These are phyloP conservation scores for Escovopsis weberi DNA, from an alignment of 2,329 filamentous ascomycete species.

Conservation along the genomic window DNA sequence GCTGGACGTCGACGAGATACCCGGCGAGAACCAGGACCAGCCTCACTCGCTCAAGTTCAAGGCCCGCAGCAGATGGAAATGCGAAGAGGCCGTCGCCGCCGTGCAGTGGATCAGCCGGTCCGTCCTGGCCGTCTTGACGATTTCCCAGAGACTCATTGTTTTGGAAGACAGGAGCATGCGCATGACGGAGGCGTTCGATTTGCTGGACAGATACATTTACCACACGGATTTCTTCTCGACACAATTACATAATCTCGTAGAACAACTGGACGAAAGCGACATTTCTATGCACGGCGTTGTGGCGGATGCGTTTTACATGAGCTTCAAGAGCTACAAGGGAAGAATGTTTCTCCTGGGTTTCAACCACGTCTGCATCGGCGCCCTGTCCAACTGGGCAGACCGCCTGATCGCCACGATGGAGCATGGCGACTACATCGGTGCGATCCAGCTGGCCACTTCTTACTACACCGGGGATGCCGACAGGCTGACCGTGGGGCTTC, in stretches of 20 bases:
- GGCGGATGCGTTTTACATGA: conserved; percentile 96
- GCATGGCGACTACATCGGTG: conserved; percentile 85
- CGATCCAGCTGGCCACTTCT: conserved; percentile 77
- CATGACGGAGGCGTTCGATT: conserved; percentile 87
- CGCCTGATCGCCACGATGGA: conserved; percentile 89
- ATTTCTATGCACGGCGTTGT: conserved; percentile 87
- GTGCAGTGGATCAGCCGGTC: conserved; percentile 95
- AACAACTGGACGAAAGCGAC: conserved; percentile 78
- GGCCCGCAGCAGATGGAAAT: conserved; percentile 76
- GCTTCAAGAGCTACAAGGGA: conserved; percentile 89
- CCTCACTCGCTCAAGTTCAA: conserved; percentile 67
- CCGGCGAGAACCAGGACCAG: conserved; percentile 56
- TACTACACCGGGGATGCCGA: conserved; percentile 90
- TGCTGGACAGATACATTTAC: conserved; percentile 84
- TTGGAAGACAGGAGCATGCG: conserved; percentile 80
- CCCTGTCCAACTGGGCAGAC: conserved; percentile 94
- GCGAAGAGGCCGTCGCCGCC: conserved; percentile 88
- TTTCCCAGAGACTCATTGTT: conserved; percentile 84
- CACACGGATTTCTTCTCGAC: conserved; percentile 81
- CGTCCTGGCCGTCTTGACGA: conserved; percentile 79
- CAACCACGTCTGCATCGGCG: conserved; percentile 81
- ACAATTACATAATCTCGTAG: conserved; percentile 72
- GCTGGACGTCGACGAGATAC: conserved; percentile 68
- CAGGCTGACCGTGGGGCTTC: conserved; percentile 84
- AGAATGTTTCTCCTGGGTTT: conserved; percentile 86